phyloP scores from a whole-genome alignment of 2,329 filamentous ascomycete species.

The Moelleriella libera region DNA sequence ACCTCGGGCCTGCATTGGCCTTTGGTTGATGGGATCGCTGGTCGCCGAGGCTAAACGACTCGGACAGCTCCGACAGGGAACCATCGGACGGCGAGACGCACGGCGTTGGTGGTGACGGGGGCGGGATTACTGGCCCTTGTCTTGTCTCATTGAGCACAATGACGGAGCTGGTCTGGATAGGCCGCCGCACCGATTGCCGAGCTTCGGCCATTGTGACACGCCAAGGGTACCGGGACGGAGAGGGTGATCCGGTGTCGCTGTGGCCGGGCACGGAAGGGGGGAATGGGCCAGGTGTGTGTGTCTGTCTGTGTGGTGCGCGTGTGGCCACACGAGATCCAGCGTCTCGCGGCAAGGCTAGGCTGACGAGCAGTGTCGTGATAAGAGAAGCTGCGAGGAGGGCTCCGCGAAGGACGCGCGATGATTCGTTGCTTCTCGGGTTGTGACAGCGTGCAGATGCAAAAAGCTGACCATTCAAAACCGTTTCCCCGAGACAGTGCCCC shows the following conservation, averaged over 20 bases:
- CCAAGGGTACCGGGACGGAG: neutral
- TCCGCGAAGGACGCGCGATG: neutral
- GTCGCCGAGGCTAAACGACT: constrained; percentile 21
- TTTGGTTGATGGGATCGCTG: neutral
- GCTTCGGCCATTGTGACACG: constrained; percentile 5
- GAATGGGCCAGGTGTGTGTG: neutral
- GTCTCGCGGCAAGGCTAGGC: neutral
- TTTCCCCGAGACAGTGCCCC: no score
- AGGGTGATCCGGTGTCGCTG: neutral
- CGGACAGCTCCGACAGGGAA: constrained; percentile 20
- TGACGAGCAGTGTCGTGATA: neutral
- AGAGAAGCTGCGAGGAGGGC: neutral
- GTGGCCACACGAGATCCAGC: neutral
- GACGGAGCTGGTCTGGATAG: constrained; percentile 36
- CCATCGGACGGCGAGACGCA: constrained; percentile 22
- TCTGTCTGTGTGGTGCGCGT: neutral
- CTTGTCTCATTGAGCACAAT: constrained; percentile 25
- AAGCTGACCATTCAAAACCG: no score
- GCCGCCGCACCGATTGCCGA: constrained; percentile 19
- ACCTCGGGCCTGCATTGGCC: neutral
- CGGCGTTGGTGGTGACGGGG: constrained; percentile 36
- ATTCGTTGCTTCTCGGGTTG: neutral
- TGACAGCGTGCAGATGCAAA: neutral
- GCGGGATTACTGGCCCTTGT: constrained; percentile 24
- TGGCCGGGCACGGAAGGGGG: neutral